phyloP scores from a whole-genome alignment of 176 grass and related monocot genomes.

The Carex pumila region DNA sequence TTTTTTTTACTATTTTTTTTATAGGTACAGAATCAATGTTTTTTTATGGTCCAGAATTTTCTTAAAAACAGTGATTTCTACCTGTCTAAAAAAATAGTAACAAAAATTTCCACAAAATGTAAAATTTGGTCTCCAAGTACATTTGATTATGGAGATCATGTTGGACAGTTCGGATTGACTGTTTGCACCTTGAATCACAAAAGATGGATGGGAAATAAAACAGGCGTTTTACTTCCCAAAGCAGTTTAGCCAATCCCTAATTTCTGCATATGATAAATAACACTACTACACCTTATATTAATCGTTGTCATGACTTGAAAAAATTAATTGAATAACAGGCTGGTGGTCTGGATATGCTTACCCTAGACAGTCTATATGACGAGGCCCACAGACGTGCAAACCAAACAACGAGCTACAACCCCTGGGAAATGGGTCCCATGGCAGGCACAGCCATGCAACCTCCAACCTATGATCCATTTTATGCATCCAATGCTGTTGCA shows the following conservation, averaged over 20 bases:
- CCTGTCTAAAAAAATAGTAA: no score
- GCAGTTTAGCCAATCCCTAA: not conserved
- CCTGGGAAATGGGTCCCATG: slow-evolving; percentile 48
- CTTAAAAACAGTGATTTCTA: no score
- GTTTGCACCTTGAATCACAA: no score
- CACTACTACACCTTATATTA: not conserved
- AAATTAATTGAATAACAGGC: slow-evolving; percentile 30
- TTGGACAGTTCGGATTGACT: no score
- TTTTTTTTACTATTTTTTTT: no score
- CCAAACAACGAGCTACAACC: slow-evolving; percentile 68
- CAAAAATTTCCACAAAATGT: no score
- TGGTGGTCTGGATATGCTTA: slow-evolving; percentile 74
- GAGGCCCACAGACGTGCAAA: slow-evolving; percentile 48
- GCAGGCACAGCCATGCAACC: slow-evolving; percentile 45
- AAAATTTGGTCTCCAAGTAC: no score
- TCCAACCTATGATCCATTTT: slow-evolving; percentile 54
- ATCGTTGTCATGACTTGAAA: not conserved
- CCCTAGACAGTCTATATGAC: slow-evolving; percentile 80
- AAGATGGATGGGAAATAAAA: no score
- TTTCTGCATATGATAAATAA: not conserved
- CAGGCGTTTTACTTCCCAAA: no score
- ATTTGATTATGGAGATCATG: no score
- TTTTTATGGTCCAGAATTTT: no score
- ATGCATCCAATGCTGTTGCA: slow-evolving; percentile 36
- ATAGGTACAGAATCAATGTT: no score